These are phyloP conservation scores for Alternaria brassicae DNA, from an alignment of 2,329 filamentous ascomycete species.

Conservation along the genomic window DNA sequence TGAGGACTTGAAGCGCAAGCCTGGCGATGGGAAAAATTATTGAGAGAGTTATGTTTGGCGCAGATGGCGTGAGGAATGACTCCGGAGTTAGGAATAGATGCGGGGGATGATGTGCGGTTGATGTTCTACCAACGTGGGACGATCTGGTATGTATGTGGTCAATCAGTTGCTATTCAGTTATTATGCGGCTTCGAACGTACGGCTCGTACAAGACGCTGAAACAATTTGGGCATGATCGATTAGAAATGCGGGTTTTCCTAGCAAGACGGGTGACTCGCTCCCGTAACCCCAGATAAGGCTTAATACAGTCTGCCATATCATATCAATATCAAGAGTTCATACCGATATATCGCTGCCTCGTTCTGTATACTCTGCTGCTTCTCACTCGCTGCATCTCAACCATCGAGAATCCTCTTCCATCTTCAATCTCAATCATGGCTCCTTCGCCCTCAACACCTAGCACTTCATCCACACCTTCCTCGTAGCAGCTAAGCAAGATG, in stretches of 20 bases:
- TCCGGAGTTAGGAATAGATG: not conserved
- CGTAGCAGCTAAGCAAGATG: constrained; percentile 9
- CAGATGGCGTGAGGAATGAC: not conserved
- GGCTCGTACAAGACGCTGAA: not conserved
- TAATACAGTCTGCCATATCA: not conserved
- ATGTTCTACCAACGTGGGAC: not conserved
- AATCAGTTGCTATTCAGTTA: no score
- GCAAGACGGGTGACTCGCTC: not conserved
- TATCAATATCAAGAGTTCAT: not conserved
- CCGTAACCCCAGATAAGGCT: not conserved
- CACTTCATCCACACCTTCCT: constrained; percentile 11
- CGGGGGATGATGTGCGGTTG: not conserved
- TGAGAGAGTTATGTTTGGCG: not conserved
- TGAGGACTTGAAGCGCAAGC: constrained; percentile 32
- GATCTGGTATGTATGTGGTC: not conserved
- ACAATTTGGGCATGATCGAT: not conserved
- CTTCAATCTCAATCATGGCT: constrained; percentile 2
- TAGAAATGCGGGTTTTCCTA: not conserved
- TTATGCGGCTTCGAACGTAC: not conserved
- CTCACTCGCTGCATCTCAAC: not conserved
- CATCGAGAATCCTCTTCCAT: not conserved
- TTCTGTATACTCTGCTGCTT: not conserved
- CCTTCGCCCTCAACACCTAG: not conserved
- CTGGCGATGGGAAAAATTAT: constrained; percentile 35
- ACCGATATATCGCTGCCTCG: not conserved